Evolutionary conservation across 805 yeast genomes (phyloP).

Genomic region (Candida bentonensis): DNA sequence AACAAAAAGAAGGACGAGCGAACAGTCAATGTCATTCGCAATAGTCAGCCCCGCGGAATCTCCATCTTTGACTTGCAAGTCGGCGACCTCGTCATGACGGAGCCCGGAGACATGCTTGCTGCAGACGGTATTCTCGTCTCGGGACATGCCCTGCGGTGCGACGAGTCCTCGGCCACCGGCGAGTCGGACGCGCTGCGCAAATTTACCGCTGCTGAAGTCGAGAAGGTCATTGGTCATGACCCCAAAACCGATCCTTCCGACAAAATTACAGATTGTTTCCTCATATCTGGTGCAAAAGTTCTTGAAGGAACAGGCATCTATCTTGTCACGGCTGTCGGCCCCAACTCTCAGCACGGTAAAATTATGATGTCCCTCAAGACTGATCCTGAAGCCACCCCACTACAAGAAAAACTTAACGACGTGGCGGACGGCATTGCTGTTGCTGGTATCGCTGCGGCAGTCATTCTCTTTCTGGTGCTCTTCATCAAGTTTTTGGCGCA

Average conservation of each 20-base stretch:
- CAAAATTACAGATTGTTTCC: conserved; percentile 55
- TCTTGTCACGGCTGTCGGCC: conserved; percentile 82
- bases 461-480: conserved; percentile 64
- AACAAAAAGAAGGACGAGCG: conserved; percentile 83
- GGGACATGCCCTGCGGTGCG: conserved; percentile 68
- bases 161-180: conserved; percentile 88
- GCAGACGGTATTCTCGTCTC: conserved; percentile 67
- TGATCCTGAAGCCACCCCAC: conserved; percentile 76
- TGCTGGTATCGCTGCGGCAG: conserved; percentile 78
- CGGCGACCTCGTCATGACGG: conserved; percentile 71
- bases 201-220: conserved; percentile 33
- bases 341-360: conserved; percentile 78
- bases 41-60: conserved; percentile 51
- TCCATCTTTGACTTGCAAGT: conserved; percentile 66
- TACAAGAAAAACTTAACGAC: conserved; percentile 65
- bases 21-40: conserved; percentile 59
- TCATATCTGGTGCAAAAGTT: conserved; percentile 84
- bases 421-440: conserved; percentile 93
- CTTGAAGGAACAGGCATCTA: conserved; percentile 79
- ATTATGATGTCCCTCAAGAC: conserved; percentile 69
- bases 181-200: conserved; percentile 78
- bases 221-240: conserved; percentile 14
- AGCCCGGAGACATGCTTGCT: conserved; percentile 91
- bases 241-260: conserved; percentile 21
- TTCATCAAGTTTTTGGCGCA: conserved; percentile 60